Conservation (phyloP, 1,139 yeast genomes). For the Pichia sp. region DNA sequence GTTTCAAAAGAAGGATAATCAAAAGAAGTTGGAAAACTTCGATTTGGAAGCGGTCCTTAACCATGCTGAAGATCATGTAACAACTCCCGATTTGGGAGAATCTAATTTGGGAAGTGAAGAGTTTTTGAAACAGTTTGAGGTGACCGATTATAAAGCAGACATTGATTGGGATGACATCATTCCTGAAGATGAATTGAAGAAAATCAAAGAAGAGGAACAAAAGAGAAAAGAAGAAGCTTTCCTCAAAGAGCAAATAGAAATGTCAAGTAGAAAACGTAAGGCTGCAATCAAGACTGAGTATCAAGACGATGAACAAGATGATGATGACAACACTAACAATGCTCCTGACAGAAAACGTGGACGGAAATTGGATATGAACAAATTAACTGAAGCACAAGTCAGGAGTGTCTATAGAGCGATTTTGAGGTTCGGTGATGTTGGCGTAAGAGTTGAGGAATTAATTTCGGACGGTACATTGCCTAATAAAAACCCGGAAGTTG, state of each 20-base stretch:
- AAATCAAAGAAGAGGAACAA: slow-evolving; percentile 88
- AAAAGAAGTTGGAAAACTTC: slow-evolving; percentile 90
- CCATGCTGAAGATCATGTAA: slow-evolving; percentile 95
- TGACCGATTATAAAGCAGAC: slow-evolving; percentile 97
- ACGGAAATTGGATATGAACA: slow-evolving; percentile 43
- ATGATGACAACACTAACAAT: slow-evolving; percentile 34
- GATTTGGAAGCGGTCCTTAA: slow-evolving; percentile 92
- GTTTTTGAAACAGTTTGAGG: slow-evolving; percentile 94
- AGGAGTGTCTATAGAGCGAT: slow-evolving; percentile 83
- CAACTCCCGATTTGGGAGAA: slow-evolving; percentile 95
- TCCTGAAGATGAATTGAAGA: slow-evolving; percentile 87
- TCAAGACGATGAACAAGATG: slow-evolving; percentile 38
- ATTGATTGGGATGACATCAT: slow-evolving; percentile 99
- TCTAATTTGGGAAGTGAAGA: slow-evolving; percentile 98
- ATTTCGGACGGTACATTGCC: slow-evolving; percentile 89
- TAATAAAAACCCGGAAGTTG: slow-evolving; percentile 77
- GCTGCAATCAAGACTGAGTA: slow-evolving; percentile 59
- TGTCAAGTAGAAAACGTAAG: slow-evolving; percentile 69
- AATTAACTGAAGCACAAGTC: slow-evolving; percentile 78
- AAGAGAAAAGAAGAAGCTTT: slow-evolving; percentile 80
- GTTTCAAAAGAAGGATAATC: slow-evolving; percentile 85
- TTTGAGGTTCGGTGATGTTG: slow-evolving; percentile 74
- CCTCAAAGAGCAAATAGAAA: slow-evolving; percentile 82
- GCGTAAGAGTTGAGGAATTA: slow-evolving; percentile 78
- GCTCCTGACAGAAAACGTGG: slow-evolving; percentile 31